Conservation (phyloP, 352 stramenopile genomes). For the Saprolegnia diclina region DNA sequence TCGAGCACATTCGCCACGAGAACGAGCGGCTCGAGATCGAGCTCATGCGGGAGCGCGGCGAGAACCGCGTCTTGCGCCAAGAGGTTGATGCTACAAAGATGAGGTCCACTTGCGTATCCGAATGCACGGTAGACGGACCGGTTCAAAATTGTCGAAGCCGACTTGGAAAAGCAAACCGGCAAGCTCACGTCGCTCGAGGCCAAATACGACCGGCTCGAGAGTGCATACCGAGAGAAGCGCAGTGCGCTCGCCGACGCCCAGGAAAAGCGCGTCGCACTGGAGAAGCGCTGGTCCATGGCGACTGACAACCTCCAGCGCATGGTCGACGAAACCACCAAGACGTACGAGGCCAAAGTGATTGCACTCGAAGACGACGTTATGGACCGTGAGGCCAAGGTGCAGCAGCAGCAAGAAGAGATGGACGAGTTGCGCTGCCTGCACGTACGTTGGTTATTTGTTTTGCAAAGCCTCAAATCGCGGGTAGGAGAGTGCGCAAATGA, state of each 20-base stretch:
- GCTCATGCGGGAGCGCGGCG: not conserved
- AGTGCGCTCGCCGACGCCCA: conserved; percentile 8
- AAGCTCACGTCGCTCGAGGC: conserved; percentile 2
- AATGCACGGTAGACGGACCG: not conserved
- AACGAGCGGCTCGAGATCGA: conserved; percentile 21
- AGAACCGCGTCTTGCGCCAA: not conserved
- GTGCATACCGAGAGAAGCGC: conserved; percentile 20
- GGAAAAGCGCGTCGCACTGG: conserved; percentile 8
- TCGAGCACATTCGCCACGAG: conserved; percentile 26
- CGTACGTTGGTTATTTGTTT: too few species aligned
- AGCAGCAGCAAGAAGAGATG: not conserved
- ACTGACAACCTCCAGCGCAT: conserved; percentile 8
- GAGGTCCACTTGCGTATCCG: too few species aligned
- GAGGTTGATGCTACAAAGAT: too few species aligned
- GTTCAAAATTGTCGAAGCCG: conserved; percentile 10
- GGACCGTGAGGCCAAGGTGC: conserved; percentile 8
- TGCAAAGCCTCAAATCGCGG: not conserved
- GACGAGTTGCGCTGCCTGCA: conserved; percentile 13
- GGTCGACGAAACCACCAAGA: conserved; percentile 23
- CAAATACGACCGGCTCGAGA: conserved; percentile 22
- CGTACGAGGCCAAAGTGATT: conserved; percentile 22
- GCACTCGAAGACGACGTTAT: conserved; percentile 14
- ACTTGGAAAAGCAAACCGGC: conserved; percentile 7
- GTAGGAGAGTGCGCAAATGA: not conserved
- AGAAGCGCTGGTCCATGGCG: conserved; percentile 10